Base-by-base conservation (phyloP, 768 basidiomycete genomes). In the Russula sp. region DNA sequence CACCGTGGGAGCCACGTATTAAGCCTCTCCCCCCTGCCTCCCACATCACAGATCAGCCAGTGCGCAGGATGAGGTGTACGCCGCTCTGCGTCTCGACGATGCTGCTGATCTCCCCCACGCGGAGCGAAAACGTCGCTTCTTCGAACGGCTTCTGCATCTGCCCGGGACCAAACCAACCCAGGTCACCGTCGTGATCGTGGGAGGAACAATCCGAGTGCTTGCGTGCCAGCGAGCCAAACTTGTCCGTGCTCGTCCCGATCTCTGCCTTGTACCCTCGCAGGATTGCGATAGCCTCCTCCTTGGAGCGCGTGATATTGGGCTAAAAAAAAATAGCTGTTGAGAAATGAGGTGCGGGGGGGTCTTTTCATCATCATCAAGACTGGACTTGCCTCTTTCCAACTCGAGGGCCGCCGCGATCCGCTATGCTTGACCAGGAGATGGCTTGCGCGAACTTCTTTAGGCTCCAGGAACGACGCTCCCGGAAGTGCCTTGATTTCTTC, bases 111-210 rank as follows among this genome's bases (percentile, higher is more conserved):
- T 89, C 74, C 8, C 86, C 90, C 22, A 87, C 81, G 51, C 84
- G 70, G 65, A 94, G 78, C 2, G 75, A 81, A 73, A 81, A 95
- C 11, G 90, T 77, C 36, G 91, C 89, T 35, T 95, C 93, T 75
- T 98, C 95, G 70, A 99, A 99, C 39, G 93, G 87, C 75, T 91
- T 93, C 75, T 99, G 97, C 97, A 99, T 99, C 77, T 91, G 88
- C 0, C 87, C 89, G 18, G 74, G 83, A 1, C 80, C 82, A 69
- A 99, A 99, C 78, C 78, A 79, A 0, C 97, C 93, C 7, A 99
- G 82, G 73, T 99, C 95, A 1, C 97, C 97, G 3, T 79, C 81
- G 65, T 88, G 80, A 22, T 79, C 72, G 69, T 94, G 89, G 42
- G 90, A 93, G 6, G 89, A 88, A 73, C 95, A 98, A 72, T 99